Percentiles rank a stretch among this genome's conserved stretches.
phyloP scores from a whole-genome alignment of 1,284 basidiomycete genomes.

The Irpex sp. region DNA sequence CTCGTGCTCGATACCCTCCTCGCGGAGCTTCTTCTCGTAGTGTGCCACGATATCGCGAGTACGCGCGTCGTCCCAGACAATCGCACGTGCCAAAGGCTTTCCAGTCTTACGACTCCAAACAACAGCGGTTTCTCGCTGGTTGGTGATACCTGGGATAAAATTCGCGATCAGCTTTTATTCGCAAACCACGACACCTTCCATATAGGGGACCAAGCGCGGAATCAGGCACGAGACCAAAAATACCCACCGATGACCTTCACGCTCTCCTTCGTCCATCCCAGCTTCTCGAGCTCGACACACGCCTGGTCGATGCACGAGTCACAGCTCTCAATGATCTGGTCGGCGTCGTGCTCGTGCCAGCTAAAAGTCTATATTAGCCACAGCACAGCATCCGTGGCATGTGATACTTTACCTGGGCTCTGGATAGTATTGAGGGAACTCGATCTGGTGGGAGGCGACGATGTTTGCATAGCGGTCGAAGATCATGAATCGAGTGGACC shows the following conservation, averaged over 20 bases:
- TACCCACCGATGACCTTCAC: slow-evolving; percentile 87
- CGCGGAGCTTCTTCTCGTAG: slow-evolving; percentile 71
- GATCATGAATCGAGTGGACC: slow-evolving; percentile 92
- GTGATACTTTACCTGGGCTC: slow-evolving; percentile 62
- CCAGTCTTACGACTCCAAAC: slow-evolving; percentile 93
- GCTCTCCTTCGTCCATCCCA: slow-evolving; percentile 74
- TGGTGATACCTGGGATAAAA: slow-evolving; percentile 83
- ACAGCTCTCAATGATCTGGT: slow-evolving; percentile 79
- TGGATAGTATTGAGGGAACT: slow-evolving; percentile 91
- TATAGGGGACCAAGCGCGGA: slow-evolving; percentile 5
- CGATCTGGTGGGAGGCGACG: slow-evolving; percentile 82
- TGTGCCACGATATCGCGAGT: slow-evolving; percentile 83
- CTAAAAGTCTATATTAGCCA: slow-evolving; percentile 31
- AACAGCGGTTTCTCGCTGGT: slow-evolving; percentile 95
- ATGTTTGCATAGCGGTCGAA: slow-evolving; percentile 91
- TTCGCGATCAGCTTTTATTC: not conserved
- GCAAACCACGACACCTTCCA: slow-evolving; percentile 7
- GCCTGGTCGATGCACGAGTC: slow-evolving; percentile 78
- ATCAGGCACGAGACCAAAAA: slow-evolving; percentile 10
- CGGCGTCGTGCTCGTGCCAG: slow-evolving; percentile 96
- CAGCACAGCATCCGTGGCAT: not conserved
- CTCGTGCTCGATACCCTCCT: slow-evolving; percentile 75
- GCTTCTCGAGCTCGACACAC: slow-evolving; percentile 68
- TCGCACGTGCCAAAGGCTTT: slow-evolving; percentile 83
- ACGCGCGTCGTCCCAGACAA: slow-evolving; percentile 96